Evolutionary conservation across 2,329 filamentous ascomycete genomes (phyloP).

Genomic region (Cryphonectria radicalis): DNA sequence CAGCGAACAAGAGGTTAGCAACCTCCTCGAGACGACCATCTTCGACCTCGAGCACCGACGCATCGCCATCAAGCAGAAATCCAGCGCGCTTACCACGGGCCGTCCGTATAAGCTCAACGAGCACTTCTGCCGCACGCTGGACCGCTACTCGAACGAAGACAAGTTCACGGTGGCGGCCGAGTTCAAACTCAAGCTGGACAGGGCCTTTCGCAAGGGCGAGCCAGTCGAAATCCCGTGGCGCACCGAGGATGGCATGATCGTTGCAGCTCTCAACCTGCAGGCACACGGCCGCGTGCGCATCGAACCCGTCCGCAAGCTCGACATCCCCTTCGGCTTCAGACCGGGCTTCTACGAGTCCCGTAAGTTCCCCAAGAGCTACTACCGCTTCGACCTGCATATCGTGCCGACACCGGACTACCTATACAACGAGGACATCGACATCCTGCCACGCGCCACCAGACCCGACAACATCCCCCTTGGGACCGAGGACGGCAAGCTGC

Average conservation of each 20-base stretch:
- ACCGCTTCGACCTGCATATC: slow-evolving; percentile 66
- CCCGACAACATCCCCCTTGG: slow-evolving; percentile 45
- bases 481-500: slow-evolving; percentile 56
- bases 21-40: slow-evolving; percentile 53
- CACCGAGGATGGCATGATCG: slow-evolving; percentile 66
- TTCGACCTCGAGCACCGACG: slow-evolving; percentile 52
- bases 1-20: slow-evolving; percentile 45
- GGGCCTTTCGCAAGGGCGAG: slow-evolving; percentile 50
- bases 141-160: slow-evolving; percentile 57
- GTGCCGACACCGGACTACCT: slow-evolving; percentile 62
- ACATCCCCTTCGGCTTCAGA: slow-evolving; percentile 71
- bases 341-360: slow-evolving; percentile 74
- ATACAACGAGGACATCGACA: slow-evolving; percentile 39
- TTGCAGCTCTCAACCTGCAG: slow-evolving; percentile 70
- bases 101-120: slow-evolving; percentile 67
- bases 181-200: slow-evolving; percentile 66
- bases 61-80: slow-evolving; percentile 64
- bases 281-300: slow-evolving; percentile 61
- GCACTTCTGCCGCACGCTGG: slow-evolving; percentile 59
- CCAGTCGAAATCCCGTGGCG: slow-evolving; percentile 56
- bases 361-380: slow-evolving; percentile 66
- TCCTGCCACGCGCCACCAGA: slow-evolving; percentile 34
- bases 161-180: slow-evolving; percentile 62
- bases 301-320: slow-evolving; percentile 57
- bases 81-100: slow-evolving; percentile 59